phyloP scores from a whole-genome alignment of 2,329 filamentous ascomycete species.

The Sarocladium oryzae region DNA sequence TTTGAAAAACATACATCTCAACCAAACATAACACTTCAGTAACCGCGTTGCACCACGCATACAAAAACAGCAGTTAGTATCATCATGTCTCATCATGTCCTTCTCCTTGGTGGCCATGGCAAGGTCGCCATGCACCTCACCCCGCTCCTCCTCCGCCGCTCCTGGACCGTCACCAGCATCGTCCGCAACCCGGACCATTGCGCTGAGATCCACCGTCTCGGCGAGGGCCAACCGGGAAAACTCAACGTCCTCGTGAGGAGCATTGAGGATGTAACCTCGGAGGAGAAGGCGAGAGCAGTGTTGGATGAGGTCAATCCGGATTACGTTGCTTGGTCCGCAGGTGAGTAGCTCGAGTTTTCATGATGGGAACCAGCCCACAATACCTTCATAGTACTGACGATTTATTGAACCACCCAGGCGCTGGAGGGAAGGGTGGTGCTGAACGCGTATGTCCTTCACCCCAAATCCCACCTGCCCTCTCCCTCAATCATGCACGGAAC shows the following conservation, averaged over 20 bases:
- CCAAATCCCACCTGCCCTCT: background rate
- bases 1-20: background rate
- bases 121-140: slow-evolving; percentile 71
- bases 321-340: slow-evolving; percentile 64
- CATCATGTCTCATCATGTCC: slow-evolving; percentile 45
- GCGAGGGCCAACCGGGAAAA: slow-evolving; percentile 51
- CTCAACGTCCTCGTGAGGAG: slow-evolving; percentile 64
- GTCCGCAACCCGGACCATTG: slow-evolving; percentile 68
- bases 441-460: slow-evolving; percentile 32
- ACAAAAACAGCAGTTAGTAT: background rate
- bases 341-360: slow-evolving; percentile 31
- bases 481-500: background rate
- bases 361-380: background rate
- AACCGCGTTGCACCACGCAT: too few relatives aligned
- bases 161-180: slow-evolving; percentile 72
- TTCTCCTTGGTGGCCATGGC: slow-evolving; percentile 76
- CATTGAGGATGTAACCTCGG: slow-evolving; percentile 62
- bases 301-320: slow-evolving; percentile 55
- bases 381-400: slow-evolving; percentile 7
- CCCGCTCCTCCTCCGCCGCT: slow-evolving; percentile 64
- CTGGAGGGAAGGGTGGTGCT: slow-evolving; percentile 52
- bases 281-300: slow-evolving; percentile 55
- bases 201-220: slow-evolving; percentile 55
- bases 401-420: slow-evolving; percentile 31
- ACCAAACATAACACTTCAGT: background rate